Evolutionary conservation across 306 rosid species (phyloP), one percentile per base, ranked within the genome.

Genomic region (Clitoria ternatea): DNA sequence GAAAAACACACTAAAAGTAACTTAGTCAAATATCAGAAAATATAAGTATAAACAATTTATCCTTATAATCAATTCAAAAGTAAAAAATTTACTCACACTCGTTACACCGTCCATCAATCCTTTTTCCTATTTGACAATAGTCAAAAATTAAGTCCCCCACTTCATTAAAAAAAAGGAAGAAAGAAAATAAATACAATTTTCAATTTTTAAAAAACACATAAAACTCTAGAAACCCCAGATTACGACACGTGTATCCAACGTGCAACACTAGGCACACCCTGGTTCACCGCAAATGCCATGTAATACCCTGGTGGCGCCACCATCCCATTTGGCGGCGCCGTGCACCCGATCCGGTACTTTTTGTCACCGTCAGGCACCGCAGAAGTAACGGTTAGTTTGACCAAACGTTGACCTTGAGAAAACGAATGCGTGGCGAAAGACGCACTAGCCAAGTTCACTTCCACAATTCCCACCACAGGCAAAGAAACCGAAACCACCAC

Each of bases 281-380:
- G 97, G 27, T 92, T 92, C 9, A 92, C 91, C 0, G 96, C 88
- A 3, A 92, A 90, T 1, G 81, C 86, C 98, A 92, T 92, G 77
- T 92, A 92, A 72, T 86, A 88, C 19, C 97, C 97, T 0, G 97
- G 98, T 30, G 98, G 97, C 35, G 89, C 96, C 36, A 90, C 90
- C 81, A 19, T 75, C 9, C 93, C 86, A 14, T 62, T 86, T 0
- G 91, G 89, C 15, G 98, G 98, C 5, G 91, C 96, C 0, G 82
- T 79, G 26, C 89, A 85, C 18, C 72, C 76, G 1, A 92, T 80
- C 57, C 78, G 66, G 11, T 89, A 86, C 33, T 59, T 65, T 4
- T 84, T 83, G 17, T 37, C 60, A 3, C 73, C 87, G 14, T 74
- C 82, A 4, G 93, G 89, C 13, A 74, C 5, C 0, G 91, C 78